phyloP scores from a whole-genome alignment of 345 rosid species.

The Sisymbrium irio region DNA sequence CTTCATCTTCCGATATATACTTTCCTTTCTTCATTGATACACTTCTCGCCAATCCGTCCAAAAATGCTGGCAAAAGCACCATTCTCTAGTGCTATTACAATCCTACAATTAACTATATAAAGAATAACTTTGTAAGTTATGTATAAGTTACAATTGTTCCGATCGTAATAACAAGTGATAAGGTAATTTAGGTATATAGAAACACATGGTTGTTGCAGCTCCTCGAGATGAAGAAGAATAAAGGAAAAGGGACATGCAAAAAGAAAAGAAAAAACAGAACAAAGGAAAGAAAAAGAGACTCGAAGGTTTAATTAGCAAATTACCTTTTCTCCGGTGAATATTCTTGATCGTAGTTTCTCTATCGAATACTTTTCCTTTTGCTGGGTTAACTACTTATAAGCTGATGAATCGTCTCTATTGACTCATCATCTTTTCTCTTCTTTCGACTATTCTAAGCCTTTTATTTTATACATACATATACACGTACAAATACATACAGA shows the following conservation, averaged over 20 bases:
- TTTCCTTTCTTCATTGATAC: conserved; percentile 61
- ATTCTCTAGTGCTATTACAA: conserved; percentile 24
- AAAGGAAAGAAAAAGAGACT: background rate
- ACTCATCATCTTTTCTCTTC: conserved; percentile 25
- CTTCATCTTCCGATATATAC: conserved; percentile 24
- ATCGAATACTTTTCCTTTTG: conserved; percentile 15
- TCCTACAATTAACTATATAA: conserved; percentile 16
- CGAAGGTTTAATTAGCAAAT: background rate
- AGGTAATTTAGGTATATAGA: background rate
- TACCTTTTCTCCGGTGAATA: conserved; percentile 22
- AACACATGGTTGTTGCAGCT: conserved; percentile 14
- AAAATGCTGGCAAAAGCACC: conserved; percentile 58
- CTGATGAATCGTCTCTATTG: conserved; percentile 18
- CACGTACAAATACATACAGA: background rate
- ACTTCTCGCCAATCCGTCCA: conserved; percentile 61
- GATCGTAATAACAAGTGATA: background rate
- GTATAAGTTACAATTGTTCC: background rate
- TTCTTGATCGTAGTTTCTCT: conserved; percentile 21
- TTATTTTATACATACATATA: conserved; percentile 4
- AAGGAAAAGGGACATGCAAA: background rate
- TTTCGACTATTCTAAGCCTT: conserved; percentile 22
- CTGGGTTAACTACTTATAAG: conserved; percentile 29
- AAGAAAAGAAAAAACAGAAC: background rate
- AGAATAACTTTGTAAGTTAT: too few species aligned
- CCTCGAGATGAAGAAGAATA: background rate